Conservation (phyloP, 169 alveolate species). For the Eimeria praecox region DNA sequence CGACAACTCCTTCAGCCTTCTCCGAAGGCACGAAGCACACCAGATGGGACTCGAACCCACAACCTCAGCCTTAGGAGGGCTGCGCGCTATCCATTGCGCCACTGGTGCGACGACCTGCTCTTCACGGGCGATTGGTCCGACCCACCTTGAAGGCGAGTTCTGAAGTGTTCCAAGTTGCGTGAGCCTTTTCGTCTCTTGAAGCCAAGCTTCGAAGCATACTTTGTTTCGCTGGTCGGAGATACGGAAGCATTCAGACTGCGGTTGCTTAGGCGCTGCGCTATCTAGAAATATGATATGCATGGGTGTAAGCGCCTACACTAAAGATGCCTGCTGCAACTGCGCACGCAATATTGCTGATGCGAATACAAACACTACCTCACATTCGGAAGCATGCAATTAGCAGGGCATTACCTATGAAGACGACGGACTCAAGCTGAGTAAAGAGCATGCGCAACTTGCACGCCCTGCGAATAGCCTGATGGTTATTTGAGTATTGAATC, state of each 20-base stretch:
- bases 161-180: no score
- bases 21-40: no score
- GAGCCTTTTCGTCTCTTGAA: no score
- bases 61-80: slow-evolving; percentile 98
- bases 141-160: no score
- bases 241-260: neutral
- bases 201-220: neutral
- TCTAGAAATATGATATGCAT: neutral
- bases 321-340: neutral
- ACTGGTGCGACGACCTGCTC: no score
- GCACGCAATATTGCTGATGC: neutral
- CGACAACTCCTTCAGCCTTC: no score
- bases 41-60: slow-evolving; percentile 98
- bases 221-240: neutral
- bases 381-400: neutral
- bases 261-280: neutral
- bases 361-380: no score
- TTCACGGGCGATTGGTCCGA: no score
- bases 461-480: neutral
- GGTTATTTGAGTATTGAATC: neutral
- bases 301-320: neutral
- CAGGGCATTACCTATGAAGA: neutral
- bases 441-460: neutral
- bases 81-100: slow-evolving; percentile 98
- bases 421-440: neutral